Evolutionary conservation across 73 alveolate genomes (phyloP).

Genomic region (Tetrahymena malaccensis): DNA sequence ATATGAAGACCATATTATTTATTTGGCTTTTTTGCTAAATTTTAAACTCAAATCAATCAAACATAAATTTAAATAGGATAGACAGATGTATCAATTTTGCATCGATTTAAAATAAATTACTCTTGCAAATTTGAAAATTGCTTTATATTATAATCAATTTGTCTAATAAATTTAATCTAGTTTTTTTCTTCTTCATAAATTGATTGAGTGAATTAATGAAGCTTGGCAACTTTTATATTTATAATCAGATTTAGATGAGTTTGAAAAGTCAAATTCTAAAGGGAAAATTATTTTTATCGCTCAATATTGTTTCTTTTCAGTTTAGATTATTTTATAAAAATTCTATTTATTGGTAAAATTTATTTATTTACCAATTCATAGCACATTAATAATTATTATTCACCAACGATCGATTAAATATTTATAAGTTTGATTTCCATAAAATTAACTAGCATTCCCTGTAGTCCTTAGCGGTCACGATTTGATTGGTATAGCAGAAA

Average conservation of each 20-base stretch:
- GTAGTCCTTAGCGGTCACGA: slow-evolving; percentile 83
- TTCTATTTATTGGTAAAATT: not conserved
- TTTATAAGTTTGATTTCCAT: not conserved
- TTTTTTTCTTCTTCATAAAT: not conserved
- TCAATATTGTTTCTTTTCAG: not conserved
- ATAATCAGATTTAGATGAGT: not conserved
- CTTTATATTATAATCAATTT: not conserved
- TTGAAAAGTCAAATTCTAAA: not conserved
- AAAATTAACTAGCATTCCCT: slow-evolving; percentile 55
- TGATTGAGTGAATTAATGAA: not conserved
- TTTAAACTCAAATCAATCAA: too few species aligned
- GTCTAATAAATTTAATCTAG: not conserved
- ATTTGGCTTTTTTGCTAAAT: not conserved
- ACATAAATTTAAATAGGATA: not conserved
- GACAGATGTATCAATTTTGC: not conserved
- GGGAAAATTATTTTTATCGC: not conserved
- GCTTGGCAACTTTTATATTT: not conserved
- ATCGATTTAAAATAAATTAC: too few species aligned
- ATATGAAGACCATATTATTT: not conserved
- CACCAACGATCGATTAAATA: not conserved
- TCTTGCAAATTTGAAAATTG: not conserved
- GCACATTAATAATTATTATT: not conserved
- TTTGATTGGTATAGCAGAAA: slow-evolving; percentile 87
- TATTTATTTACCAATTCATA: not conserved
- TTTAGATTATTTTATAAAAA: not conserved